A percentile compares a stretch with the other conserved stretches of the same genome.
These are phyloP conservation scores for Coemansia guatemalensis DNA, from an alignment of 192 early-diverging fungal species.

Conservation along the genomic window DNA sequence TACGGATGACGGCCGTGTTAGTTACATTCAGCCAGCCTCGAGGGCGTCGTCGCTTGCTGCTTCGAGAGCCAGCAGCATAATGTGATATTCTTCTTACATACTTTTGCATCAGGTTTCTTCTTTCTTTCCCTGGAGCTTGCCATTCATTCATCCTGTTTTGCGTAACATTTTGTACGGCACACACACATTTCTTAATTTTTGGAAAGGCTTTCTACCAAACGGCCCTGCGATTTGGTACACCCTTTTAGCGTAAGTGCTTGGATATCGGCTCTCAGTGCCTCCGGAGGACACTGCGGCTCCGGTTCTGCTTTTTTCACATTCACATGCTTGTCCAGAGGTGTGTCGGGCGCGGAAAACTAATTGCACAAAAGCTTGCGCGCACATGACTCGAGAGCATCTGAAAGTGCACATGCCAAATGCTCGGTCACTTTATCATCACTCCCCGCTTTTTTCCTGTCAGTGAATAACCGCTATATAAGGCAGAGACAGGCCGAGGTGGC, in stretches of 20 bases:
- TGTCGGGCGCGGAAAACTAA: not conserved
- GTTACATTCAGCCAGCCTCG: constrained; percentile 36
- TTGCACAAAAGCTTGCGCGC: not conserved
- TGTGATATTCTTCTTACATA: not conserved
- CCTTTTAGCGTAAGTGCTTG: too few relatives aligned
- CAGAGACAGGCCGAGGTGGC: not conserved
- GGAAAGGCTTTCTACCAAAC: too few relatives aligned
- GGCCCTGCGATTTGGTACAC: too few relatives aligned
- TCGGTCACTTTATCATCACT: not conserved
- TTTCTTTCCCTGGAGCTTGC: too few relatives aligned
- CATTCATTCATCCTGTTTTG: too few relatives aligned
- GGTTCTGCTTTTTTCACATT: not conserved
- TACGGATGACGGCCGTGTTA: constrained; percentile 41
- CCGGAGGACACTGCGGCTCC: not conserved
- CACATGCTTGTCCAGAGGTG: not conserved
- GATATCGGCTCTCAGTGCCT: not conserved
- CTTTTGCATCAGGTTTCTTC: too few relatives aligned
- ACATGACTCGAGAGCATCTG: not conserved
- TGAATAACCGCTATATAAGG: not conserved
- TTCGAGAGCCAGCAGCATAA: constrained; percentile 10
- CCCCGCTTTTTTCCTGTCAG: not conserved
- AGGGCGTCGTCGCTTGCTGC: constrained; percentile 6
- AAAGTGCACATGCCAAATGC: not conserved
- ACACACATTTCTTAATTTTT: too few relatives aligned
- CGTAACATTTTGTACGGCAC: too few relatives aligned